A percentile compares a stretch with the other conserved stretches of the same genome.
Evolutionary conservation across 805 yeast genomes (phyloP).

Genomic region (Vanderwaltozyma tropicalis): DNA sequence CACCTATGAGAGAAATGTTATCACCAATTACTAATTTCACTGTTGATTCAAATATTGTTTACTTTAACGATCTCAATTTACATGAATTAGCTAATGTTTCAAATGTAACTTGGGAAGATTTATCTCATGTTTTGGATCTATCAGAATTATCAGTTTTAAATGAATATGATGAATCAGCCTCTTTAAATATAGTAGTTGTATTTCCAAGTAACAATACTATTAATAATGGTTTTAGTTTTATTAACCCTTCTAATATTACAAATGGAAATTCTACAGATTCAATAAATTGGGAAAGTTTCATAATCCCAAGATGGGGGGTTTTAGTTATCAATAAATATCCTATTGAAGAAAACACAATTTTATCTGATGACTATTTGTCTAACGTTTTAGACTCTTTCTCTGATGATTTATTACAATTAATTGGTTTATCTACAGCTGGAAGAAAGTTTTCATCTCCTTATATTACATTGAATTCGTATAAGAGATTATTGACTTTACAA

Average conservation of each 20-base stretch:
- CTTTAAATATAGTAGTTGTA: slow-evolving; percentile 54
- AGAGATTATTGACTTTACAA: slow-evolving; percentile 46
- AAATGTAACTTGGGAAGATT: slow-evolving; percentile 37
- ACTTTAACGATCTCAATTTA: slow-evolving; percentile 35
- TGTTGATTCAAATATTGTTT: slow-evolving; percentile 68
- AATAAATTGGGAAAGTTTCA: slow-evolving; percentile 32
- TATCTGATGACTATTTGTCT: slow-evolving; percentile 38
- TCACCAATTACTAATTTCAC: slow-evolving; percentile 56
- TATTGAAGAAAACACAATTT: slow-evolving; percentile 16
- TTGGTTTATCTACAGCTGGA: slow-evolving; percentile 55
- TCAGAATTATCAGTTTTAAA: slow-evolving; percentile 55
- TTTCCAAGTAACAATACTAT: slow-evolving; percentile 22
- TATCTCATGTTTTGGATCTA: slow-evolving; percentile 70
- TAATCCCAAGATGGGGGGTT: slow-evolving; percentile 84
- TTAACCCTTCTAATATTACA: slow-evolving; percentile 5
- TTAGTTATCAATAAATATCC: slow-evolving; percentile 35
- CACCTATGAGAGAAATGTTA: slow-evolving; percentile 45
- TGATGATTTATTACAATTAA: slow-evolving; percentile 58
- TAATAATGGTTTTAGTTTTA: slow-evolving; percentile 34
- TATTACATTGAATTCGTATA: slow-evolving; percentile 55
- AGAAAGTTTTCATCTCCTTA: slow-evolving; percentile 37
- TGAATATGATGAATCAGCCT: slow-evolving; percentile 50
- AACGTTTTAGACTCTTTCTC: slow-evolving; percentile 61
- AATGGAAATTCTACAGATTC: neutral
- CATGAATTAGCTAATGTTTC: slow-evolving; percentile 19